Conservation (phyloP, 2,329 filamentous ascomycete species). For the Coniochaeta sp. region DNA sequence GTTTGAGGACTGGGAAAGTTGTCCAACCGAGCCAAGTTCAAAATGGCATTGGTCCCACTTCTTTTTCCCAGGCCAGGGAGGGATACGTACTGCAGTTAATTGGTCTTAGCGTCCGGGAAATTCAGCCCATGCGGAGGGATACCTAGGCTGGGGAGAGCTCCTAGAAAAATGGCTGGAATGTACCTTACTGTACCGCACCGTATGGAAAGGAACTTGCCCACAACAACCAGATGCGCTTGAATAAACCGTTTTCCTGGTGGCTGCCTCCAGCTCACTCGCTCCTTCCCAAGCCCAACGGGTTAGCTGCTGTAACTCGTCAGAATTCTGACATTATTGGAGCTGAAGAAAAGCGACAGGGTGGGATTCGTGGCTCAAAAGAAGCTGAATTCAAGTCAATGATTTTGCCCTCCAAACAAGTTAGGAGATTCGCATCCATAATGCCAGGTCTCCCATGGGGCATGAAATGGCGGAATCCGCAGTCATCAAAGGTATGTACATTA, state of each 20-base stretch:
- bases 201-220: not conserved
- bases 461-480: too few species aligned
- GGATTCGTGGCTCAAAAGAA: not conserved
- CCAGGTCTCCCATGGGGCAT: too few species aligned
- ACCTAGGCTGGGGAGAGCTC: too few species aligned
- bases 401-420: not conserved
- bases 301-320: not conserved
- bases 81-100: too few species aligned
- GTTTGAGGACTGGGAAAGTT: constrained; percentile 1
- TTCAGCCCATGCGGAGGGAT: not conserved
- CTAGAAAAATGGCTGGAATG: not conserved
- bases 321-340: not conserved
- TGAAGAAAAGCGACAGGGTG: not conserved
- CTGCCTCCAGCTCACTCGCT: not conserved
- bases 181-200: not conserved
- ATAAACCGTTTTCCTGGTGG: not conserved
- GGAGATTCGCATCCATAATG: too few species aligned
- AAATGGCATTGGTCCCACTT: not conserved
- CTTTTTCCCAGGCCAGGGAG: constrained; percentile 1
- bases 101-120: not conserved
- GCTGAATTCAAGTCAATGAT: not conserved
- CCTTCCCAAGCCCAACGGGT: not conserved
- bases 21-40: constrained; percentile 1
- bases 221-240: not conserved
- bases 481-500: too few species aligned